These are phyloP conservation scores for Nymphaea colorata DNA, from an alignment of 164 flowering plant genomes.

Conservation along the genomic window DNA sequence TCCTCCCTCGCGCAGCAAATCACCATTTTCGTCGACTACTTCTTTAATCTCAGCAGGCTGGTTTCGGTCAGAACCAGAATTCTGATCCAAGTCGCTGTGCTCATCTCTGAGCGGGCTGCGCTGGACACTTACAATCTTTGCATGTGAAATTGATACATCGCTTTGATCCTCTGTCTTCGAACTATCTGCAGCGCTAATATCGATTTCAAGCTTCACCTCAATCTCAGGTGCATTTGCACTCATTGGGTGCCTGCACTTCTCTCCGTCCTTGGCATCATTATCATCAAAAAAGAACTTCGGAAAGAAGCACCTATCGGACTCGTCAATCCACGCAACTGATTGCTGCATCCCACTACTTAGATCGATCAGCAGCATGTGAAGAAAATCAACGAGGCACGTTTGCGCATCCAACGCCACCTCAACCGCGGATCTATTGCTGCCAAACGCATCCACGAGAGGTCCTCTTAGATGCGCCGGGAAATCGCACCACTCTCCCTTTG, in stretches of 20 bases:
- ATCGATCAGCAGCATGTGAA: conserved; percentile 10
- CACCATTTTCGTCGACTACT: conserved; percentile 6
- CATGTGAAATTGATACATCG: conserved; percentile 1
- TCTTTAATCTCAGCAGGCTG: conserved; percentile 2
- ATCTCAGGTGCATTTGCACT: neutral
- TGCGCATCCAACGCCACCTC: conserved; percentile 4
- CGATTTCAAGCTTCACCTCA: conserved; percentile 9
- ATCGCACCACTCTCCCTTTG: conserved; percentile 15
- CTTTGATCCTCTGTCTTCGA: neutral
- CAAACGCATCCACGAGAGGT: conserved; percentile 10
- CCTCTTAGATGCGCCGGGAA: conserved; percentile 7
- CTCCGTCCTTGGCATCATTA: neutral
- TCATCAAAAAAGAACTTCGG: conserved; percentile 6
- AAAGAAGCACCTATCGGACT: conserved; percentile 12
- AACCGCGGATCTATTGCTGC: conserved; percentile 3
- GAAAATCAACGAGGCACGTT: conserved; percentile 8
- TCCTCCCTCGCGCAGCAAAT: neutral
- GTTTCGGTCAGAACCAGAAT: neutral
- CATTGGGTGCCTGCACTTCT: neutral
- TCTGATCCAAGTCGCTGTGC: conserved; percentile 1
- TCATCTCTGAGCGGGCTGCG: neutral
- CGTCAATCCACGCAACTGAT: conserved; percentile 20
- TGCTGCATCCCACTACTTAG: conserved; percentile 8
- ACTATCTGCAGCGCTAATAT: conserved; percentile 1
- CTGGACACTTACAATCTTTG: neutral